A percentile compares a stretch with the other conserved stretches of the same genome.
Conservation (phyloP, 371 early-diverging fungal species). For the Mortierella sp. region DNA sequence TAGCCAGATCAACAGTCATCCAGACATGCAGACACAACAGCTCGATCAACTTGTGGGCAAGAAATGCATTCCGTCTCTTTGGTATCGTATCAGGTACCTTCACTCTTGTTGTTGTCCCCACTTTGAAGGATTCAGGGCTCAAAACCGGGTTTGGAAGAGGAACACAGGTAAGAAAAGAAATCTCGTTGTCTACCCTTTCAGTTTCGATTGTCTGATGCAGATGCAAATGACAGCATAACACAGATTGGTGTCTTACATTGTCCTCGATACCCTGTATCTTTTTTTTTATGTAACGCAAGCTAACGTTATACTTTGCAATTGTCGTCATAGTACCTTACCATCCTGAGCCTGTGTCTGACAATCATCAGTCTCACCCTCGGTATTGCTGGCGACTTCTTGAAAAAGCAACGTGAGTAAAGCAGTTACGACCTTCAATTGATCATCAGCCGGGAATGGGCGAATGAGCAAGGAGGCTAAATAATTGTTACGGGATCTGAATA, state of each 20-base stretch:
- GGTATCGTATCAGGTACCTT: slow-evolving; percentile 23
- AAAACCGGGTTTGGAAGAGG: slow-evolving; percentile 30
- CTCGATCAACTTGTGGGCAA: slow-evolving; percentile 1
- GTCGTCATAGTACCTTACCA: slow-evolving; percentile 35
- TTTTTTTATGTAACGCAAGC: neutral
- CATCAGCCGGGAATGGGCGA: neutral
- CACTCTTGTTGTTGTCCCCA: slow-evolving; percentile 6
- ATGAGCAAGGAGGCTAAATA: no score
- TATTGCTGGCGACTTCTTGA: slow-evolving; percentile 12
- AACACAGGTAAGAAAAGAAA: slow-evolving; percentile 17
- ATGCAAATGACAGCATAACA: no score
- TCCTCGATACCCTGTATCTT: no score
- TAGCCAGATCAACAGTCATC: neutral
- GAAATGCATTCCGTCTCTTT: slow-evolving; percentile 10
- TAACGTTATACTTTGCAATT: neutral
- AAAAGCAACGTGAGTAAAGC: slow-evolving; percentile 16
- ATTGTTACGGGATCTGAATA: no score
- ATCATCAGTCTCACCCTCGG: slow-evolving; percentile 20
- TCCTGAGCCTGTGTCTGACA: slow-evolving; percentile 25
- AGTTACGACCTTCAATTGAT: no score
- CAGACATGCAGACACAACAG: neutral
- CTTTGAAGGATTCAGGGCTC: slow-evolving; percentile 6
- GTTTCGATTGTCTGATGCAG: no score
- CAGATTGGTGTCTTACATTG: neutral
- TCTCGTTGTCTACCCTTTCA: no score